phyloP scores from a whole-genome alignment of 495 filamentous ascomycete genomes.

The Penicillium argentinense region DNA sequence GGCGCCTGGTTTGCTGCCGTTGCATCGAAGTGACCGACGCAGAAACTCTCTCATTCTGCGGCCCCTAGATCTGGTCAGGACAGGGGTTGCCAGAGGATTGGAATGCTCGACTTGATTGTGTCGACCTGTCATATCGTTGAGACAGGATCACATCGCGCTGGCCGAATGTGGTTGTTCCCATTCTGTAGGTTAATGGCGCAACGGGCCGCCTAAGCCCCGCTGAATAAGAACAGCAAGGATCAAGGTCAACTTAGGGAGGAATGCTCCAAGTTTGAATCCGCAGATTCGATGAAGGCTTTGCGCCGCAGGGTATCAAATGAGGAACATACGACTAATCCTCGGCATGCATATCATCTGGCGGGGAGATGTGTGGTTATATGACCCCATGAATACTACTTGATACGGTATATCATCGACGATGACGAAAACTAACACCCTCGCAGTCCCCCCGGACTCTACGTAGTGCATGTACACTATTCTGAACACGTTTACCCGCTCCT shows the following conservation, averaged over 20 bases:
- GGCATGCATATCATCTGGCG: background rate
- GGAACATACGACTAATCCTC: too few species aligned
- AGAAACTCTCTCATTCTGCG: too few species aligned
- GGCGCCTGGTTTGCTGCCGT: slow-evolving; percentile 12
- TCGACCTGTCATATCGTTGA: slow-evolving; percentile 9
- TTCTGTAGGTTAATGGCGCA: background rate
- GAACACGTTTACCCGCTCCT: slow-evolving; percentile 2
- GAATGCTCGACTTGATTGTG: background rate
- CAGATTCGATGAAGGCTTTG: too few species aligned
- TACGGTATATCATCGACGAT: too few species aligned
- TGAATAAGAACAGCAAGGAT: background rate
- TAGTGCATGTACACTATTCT: too few species aligned
- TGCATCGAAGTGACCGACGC: slow-evolving; percentile 7
- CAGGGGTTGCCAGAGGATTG: too few species aligned
- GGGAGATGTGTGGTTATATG: background rate
- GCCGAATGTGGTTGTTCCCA: slow-evolving; percentile 7
- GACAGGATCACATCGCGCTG: slow-evolving; percentile 4
- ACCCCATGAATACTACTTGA: background rate
- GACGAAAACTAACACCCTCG: too few species aligned
- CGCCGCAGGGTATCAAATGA: too few species aligned
- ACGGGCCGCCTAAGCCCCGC: background rate
- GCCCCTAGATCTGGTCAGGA: too few species aligned
- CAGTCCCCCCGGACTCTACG: too few species aligned
- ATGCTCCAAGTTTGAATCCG: too few species aligned
- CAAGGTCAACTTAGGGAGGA: background rate